These are phyloP conservation scores for Termitomyces sp. DNA, from an alignment of 768 basidiomycete genomes.

Conservation along the genomic window DNA sequence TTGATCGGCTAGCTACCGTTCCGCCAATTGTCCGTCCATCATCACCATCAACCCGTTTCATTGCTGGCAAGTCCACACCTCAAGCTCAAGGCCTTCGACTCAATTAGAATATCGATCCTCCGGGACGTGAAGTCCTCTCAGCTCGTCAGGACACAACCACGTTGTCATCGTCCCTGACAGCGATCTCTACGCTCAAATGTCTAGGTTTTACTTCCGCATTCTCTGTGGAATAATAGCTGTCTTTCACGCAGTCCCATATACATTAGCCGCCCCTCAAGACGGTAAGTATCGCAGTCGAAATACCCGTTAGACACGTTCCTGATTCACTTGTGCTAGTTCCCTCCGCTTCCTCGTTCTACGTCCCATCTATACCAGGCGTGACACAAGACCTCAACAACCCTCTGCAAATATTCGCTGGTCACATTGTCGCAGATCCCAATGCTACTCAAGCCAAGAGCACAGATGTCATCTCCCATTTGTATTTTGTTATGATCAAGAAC, in stretches of 20 bases:
- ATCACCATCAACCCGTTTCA: neutral
- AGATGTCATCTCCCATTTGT: slow-evolving; percentile 74
- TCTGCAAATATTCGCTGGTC: slow-evolving; percentile 80
- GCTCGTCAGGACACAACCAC: neutral
- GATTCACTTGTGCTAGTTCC: slow-evolving; percentile 44
- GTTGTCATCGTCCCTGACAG: neutral
- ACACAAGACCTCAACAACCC: slow-evolving; percentile 67
- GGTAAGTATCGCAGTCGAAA: slow-evolving; percentile 25
- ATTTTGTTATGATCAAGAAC: slow-evolving; percentile 88
- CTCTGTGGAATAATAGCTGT: slow-evolving; percentile 13
- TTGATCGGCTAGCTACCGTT: neutral
- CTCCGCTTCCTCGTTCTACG: slow-evolving; percentile 82
- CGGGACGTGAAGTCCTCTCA: neutral
- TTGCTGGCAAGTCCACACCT: neutral
- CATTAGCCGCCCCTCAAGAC: slow-evolving; percentile 30
- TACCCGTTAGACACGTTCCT: neutral
- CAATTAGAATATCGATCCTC: neutral
- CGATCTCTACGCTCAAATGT: slow-evolving; percentile 3
- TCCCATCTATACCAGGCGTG: slow-evolving; percentile 69
- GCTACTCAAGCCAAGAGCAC: slow-evolving; percentile 41
- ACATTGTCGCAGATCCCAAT: slow-evolving; percentile 75
- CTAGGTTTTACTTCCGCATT: slow-evolving; percentile 5
- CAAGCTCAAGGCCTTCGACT: neutral
- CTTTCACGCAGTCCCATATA: slow-evolving; percentile 7
- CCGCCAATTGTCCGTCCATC: slow-evolving; percentile 1